Conservation (phyloP, 495 filamentous ascomycete species). For the Hypoxylon rickii region DNA sequence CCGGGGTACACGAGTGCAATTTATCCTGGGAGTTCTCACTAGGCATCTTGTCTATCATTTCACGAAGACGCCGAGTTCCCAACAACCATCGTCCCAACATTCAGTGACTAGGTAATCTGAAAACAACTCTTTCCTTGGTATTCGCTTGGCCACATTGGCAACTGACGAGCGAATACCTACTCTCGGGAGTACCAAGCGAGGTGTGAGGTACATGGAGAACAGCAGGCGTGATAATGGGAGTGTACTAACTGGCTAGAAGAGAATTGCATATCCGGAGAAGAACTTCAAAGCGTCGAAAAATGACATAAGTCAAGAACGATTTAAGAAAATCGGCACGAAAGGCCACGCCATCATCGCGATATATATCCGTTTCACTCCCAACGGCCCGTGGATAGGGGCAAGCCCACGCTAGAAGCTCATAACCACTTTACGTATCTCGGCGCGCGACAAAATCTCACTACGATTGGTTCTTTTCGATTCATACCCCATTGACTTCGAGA, state of each 20-base stretch:
- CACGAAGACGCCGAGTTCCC: background rate
- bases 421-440: too few species aligned
- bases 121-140: background rate
- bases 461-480: background rate
- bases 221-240: too few species aligned
- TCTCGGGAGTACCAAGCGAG: background rate
- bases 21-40: slow-evolving; percentile 1
- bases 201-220: background rate
- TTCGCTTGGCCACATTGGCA: background rate
- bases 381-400: too few species aligned
- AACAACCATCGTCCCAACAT: background rate
- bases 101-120: background rate
- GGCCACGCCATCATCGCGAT: background rate
- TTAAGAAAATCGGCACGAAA: background rate
- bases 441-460: background rate
- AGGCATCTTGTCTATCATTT: background rate
- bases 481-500: slow-evolving; percentile 1
- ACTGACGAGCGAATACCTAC: background rate
- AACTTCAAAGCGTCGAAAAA: background rate
- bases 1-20: slow-evolving; percentile 2
- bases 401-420: too few species aligned
- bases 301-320: background rate
- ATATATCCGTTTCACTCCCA: too few species aligned
- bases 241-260: background rate
- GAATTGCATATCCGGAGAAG: background rate